Conservation (phyloP, 2,329 filamentous ascomycete species). For the Clonostachys rosea region DNA sequence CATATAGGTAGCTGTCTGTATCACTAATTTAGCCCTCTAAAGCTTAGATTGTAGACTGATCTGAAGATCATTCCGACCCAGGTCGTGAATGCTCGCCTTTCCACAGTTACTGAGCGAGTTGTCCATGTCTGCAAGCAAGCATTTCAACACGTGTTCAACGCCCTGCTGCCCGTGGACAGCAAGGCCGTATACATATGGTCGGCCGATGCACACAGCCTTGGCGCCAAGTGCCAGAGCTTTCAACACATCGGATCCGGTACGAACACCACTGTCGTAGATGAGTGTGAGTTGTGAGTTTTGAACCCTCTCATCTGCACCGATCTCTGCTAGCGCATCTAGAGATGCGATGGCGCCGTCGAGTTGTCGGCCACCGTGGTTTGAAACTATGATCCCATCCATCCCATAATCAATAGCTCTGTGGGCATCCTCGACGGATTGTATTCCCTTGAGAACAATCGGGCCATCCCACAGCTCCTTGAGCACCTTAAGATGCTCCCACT, state of each 20-base stretch:
- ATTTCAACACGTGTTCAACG: constrained; percentile 47
- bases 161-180: constrained; percentile 32
- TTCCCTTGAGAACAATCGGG: constrained; percentile 33
- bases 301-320: constrained; percentile 35
- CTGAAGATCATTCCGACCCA: too few relatives aligned
- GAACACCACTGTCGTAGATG: constrained; percentile 39
- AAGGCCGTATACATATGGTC: constrained; percentile 30
- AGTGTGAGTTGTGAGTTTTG: constrained; percentile 34
- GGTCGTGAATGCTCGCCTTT: too few relatives aligned
- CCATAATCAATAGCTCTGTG: constrained; percentile 26
- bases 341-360: constrained; percentile 35
- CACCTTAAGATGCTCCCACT: constrained; percentile 58
- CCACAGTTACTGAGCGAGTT: too few relatives aligned
- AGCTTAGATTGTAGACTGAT: too few relatives aligned
- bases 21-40: too few relatives aligned
- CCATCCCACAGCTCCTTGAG: constrained; percentile 58
- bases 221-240: constrained; percentile 34
- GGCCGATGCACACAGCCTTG: constrained; percentile 34
- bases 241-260: constrained; percentile 31
- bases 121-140: constrained; percentile 36
- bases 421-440: constrained; percentile 33
- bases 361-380: constrained; percentile 36
- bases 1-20: too few relatives aligned
- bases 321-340: constrained; percentile 45
- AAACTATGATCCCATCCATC: constrained; percentile 31